Evolutionary conservation across 1,284 basidiomycete genomes (phyloP).

Genomic region (Boletus semigastroideus): DNA sequence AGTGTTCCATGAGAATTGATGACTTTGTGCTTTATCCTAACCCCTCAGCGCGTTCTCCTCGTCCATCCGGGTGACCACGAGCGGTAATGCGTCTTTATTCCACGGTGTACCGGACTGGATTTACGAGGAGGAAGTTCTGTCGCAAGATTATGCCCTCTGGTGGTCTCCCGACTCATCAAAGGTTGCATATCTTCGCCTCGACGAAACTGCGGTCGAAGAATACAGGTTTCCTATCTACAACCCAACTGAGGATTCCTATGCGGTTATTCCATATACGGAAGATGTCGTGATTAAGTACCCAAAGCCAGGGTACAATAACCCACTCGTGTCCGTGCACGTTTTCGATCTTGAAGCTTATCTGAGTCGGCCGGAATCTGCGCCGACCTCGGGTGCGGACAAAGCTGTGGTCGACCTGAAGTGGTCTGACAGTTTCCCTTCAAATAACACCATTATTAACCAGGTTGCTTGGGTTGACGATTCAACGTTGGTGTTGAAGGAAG

Average conservation of each 20-base stretch:
- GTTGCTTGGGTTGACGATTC: conserved; percentile 83
- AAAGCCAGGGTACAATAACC: conserved; percentile 91
- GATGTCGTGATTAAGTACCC: conserved; percentile 86
- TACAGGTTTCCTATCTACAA: conserved; percentile 93
- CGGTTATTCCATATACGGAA: conserved; percentile 77
- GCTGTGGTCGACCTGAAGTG: conserved; percentile 65
- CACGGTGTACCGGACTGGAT: conserved; percentile 97
- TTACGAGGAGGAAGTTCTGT: conserved; percentile 93
- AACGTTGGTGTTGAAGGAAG: conserved; percentile 83
- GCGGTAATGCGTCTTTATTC: conserved; percentile 84
- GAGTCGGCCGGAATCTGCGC: conserved; percentile 32
- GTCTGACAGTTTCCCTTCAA: conserved; percentile 53
- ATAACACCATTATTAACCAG: conserved; percentile 77
- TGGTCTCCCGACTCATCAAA: conserved; percentile 85
- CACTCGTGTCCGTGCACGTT: conserved; percentile 80
- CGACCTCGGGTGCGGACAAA: conserved; percentile 40
- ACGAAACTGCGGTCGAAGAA: conserved; percentile 86
- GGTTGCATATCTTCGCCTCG: conserved; percentile 83
- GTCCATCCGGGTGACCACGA: conserved; percentile 78
- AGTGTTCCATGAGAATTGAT: conserved; percentile 22
- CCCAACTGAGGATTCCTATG: conserved; percentile 64
- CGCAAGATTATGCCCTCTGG: conserved; percentile 78
- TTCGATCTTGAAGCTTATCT: conserved; percentile 66
- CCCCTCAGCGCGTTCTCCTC: conserved; percentile 39
- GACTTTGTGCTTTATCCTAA: conserved; percentile 6